Conservation (phyloP, 345 rosid genomes). For the Microthlaspi erraticum region DNA sequence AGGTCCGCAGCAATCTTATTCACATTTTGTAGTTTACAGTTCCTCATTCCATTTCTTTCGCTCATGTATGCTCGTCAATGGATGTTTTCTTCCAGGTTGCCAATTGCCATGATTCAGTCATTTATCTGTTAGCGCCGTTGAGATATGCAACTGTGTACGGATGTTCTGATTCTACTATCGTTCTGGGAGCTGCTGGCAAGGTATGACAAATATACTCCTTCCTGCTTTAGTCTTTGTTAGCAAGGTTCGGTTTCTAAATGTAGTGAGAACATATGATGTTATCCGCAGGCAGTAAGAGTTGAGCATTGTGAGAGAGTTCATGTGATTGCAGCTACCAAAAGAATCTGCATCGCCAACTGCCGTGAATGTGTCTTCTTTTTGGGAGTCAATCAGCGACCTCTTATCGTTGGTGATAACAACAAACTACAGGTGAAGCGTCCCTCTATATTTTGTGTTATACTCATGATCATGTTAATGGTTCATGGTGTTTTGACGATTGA, state of each 20-base stretch:
- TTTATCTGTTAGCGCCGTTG: conserved; percentile 90
- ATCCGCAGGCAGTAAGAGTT: conserved; percentile 80
- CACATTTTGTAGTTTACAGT: conserved; percentile 12
- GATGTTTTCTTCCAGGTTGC: conserved; percentile 63
- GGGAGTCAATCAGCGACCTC: conserved; percentile 98
- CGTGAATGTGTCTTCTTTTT: conserved; percentile 95
- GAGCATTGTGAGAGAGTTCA: conserved; percentile 99
- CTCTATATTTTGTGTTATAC: conserved; percentile 13
- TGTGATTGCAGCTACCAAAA: conserved; percentile 85
- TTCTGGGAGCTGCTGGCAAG: conserved; percentile 99
- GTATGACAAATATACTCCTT: conserved; percentile 45
- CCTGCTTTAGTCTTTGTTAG: conserved; percentile 15
- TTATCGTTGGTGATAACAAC: conserved; percentile 94
- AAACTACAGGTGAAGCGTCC: conserved; percentile 76
- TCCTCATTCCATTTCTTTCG: conserved; percentile 6
- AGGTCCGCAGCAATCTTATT: conserved; percentile 59
- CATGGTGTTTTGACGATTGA: conserved; percentile 7
- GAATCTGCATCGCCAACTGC: conserved; percentile 94
- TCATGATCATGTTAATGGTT: not conserved
- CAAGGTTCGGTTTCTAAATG: not conserved
- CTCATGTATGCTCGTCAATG: conserved; percentile 7
- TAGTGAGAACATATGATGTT: conserved; percentile 31
- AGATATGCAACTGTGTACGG: conserved; percentile 93
- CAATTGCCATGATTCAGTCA: conserved; percentile 94
- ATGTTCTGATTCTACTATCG: conserved; percentile 92